Evolutionary conservation across 2,329 filamentous ascomycete genomes (phyloP).

Genomic region (Parastagonospora avenae): DNA sequence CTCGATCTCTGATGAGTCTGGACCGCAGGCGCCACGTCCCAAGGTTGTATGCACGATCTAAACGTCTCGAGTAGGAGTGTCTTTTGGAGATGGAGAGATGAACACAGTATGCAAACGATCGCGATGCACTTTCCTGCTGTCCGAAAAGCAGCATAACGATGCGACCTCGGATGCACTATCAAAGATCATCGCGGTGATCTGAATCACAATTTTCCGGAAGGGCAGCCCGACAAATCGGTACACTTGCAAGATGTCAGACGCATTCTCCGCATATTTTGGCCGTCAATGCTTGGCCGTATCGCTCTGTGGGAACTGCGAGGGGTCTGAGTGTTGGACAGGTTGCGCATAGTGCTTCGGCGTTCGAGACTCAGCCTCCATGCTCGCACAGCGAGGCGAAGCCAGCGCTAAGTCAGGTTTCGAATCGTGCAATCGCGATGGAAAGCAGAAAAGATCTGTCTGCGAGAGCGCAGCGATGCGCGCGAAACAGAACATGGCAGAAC

Average conservation of each 20-base stretch:
- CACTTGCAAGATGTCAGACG: not conserved
- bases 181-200: too few species aligned
- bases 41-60: too few species aligned
- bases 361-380: conserved; percentile 6
- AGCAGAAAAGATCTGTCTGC: not conserved
- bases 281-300: not conserved
- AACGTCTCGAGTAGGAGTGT: too few species aligned
- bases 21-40: not conserved
- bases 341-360: conserved; percentile 3
- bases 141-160: too few species aligned
- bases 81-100: too few species aligned
- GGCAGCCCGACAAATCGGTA: not conserved
- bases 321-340: conserved; percentile 1
- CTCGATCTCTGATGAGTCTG: not conserved
- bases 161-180: too few species aligned
- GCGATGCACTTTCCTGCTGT: too few species aligned
- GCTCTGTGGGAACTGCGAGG: not conserved
- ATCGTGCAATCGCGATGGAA: not conserved
- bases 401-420: not conserved
- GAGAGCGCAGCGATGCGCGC: not conserved
- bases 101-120: too few species aligned
- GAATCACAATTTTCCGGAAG: too few species aligned
- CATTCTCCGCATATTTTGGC: not conserved
- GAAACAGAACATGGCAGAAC: too few species aligned
- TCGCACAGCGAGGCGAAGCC: not conserved